phyloP scores from a whole-genome alignment of 1,139 yeast species.

The Pichia sp. region DNA sequence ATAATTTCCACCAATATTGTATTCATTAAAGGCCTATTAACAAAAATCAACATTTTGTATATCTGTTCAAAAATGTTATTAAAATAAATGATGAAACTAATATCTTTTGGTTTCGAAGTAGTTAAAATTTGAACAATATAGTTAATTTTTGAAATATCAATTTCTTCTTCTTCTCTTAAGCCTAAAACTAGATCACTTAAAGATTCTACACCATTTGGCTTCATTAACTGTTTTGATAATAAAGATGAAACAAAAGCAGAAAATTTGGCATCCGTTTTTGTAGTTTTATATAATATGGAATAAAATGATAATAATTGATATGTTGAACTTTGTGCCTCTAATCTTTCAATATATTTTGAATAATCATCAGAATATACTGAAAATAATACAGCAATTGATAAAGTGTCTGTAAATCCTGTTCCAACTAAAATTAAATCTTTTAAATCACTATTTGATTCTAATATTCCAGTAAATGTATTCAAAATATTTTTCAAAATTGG shows the following conservation, averaged over 20 bases:
- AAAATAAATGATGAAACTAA: conserved; percentile 47
- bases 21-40: conserved; percentile 56
- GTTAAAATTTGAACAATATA: conserved; percentile 58
- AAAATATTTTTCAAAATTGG: conserved; percentile 29
- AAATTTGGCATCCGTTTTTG: conserved; percentile 34
- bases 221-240: conserved; percentile 49
- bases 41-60: conserved; percentile 48
- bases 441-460: conserved; percentile 43
- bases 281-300: conserved; percentile 40
- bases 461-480: conserved; percentile 32
- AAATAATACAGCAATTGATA: conserved; percentile 36
- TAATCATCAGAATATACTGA: neutral
- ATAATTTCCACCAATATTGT: conserved; percentile 55
- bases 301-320: conserved; percentile 54
- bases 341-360: conserved; percentile 27
- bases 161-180: conserved; percentile 63
- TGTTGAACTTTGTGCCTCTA: conserved; percentile 48
- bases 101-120: conserved; percentile 48
- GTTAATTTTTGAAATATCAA: conserved; percentile 58
- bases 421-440: conserved; percentile 55
- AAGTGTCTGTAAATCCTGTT: conserved; percentile 65
- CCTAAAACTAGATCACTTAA: conserved; percentile 76
- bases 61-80: conserved; percentile 52
- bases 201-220: conserved; percentile 54
- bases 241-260: conserved; percentile 39